Conservation (phyloP, 2,329 filamentous ascomycete species). For the Balansia obtecta region DNA sequence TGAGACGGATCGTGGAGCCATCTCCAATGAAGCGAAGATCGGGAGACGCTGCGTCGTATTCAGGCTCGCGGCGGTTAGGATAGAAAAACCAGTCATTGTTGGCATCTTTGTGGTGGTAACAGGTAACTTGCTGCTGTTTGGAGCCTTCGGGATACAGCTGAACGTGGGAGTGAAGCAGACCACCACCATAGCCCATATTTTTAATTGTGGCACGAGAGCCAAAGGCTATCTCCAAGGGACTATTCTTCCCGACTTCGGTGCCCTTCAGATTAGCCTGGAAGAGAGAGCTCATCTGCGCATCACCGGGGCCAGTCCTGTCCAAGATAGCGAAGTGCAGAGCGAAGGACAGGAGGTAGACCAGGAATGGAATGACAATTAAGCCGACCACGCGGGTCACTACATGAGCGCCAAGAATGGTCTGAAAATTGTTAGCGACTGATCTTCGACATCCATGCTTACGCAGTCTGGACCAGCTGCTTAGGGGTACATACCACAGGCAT, state of each 20-base stretch:
- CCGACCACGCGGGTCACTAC: constrained; percentile 69
- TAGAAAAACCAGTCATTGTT: constrained; percentile 99
- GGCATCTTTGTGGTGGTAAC: constrained; percentile 98
- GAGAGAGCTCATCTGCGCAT: constrained; percentile 99
- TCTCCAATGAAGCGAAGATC: constrained; percentile 67
- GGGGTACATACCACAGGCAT: constrained; percentile 60
- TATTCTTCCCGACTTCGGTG: constrained; percentile 88
- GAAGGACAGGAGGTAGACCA: constrained; percentile 94
- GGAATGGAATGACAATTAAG: constrained; percentile 75
- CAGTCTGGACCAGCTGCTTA: not conserved
- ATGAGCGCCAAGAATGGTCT: constrained; percentile 61
- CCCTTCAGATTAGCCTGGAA: constrained; percentile 95
- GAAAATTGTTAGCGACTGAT: constrained; percentile 1
- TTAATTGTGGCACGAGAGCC: constrained; percentile 89
- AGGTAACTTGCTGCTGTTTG: constrained; percentile 89
- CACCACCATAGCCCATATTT: constrained; percentile 98
- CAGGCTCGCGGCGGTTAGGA: constrained; percentile 67
- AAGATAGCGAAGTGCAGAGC: constrained; percentile 89
- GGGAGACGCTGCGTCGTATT: constrained; percentile 55
- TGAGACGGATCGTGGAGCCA: constrained; percentile 67
- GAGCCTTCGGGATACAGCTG: constrained; percentile 95
- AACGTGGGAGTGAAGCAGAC: constrained; percentile 89
- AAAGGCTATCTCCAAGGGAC: constrained; percentile 79
- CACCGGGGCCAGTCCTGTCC: constrained; percentile 85
- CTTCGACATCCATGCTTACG: not conserved